A percentile compares a stretch with the other conserved stretches of the same genome.
These are phyloP conservation scores for Pulveroboletus sp. DNA, from an alignment of 768 basidiomycete species.

Conservation along the genomic window DNA sequence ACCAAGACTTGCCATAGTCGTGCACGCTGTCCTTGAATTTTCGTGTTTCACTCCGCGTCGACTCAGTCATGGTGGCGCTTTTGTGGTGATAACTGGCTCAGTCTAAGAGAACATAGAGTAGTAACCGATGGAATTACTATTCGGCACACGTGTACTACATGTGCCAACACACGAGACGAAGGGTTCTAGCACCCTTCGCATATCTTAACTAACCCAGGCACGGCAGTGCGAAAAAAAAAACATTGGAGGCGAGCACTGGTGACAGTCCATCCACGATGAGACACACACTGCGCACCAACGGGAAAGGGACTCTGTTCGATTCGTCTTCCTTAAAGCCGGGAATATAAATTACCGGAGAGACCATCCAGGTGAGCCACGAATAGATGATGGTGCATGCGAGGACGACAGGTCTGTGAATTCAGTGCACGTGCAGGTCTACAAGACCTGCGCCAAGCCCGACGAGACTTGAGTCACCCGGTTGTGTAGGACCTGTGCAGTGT, in stretches of 20 bases:
- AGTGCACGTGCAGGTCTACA: not conserved
- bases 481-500: constrained; percentile 5
- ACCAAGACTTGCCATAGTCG: constrained; percentile 33
- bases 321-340: not conserved
- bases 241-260: not conserved
- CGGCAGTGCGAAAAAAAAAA: no score
- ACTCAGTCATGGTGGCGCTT: not conserved
- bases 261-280: not conserved
- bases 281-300: not conserved
- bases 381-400: constrained; percentile 1
- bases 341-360: constrained; percentile 14
- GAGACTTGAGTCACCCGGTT: not conserved
- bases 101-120: no score
- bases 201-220: not conserved
- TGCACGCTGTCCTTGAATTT: constrained; percentile 40
- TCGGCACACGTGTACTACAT: constrained; percentile 5
- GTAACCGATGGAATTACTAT: not conserved
- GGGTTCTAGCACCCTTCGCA: not conserved
- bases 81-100: not conserved
- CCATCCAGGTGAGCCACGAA: not conserved
- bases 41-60: constrained; percentile 10
- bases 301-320: not conserved
- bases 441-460: constrained; percentile 1
- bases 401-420: not conserved
- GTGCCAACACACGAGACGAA: not conserved